Evolutionary conservation across 2,329 filamentous ascomycete species (phyloP), one percentile per base, ranked within the genome.

Genomic region (Dactylellina cionopaga): DNA sequence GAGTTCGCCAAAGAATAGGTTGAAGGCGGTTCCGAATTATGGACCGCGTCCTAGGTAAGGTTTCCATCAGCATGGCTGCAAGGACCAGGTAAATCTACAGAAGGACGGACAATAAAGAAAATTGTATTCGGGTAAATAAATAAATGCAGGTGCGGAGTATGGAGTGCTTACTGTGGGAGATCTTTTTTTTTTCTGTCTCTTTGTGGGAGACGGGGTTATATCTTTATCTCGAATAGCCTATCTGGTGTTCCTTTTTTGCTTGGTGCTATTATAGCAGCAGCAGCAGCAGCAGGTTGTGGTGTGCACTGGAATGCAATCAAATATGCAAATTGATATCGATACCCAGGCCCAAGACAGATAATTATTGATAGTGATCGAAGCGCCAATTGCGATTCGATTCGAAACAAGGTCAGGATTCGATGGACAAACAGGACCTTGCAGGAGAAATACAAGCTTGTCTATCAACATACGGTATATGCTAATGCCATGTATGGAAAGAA

Each of bases 1-100:
- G 59, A 72, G 54, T 72, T 72, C 68, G 68, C 68, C 59, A 65
- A 55, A 59, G 52, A 37, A 46, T 54, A 51, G 56, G 52, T 27
- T 33, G 25, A 65, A 54, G 39, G 37, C 56, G 37, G 68, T 60
- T 65, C 68, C 68, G 54, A 72, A 65, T 58, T 55, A 37, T 54
- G 68, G 54, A 49, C 44, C 46, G 68, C 52, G 60, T 55, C 68
- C 68, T 72, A 59, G 52, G n/a, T n/a, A n/a, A n/a, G 29, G 52
- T 49, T 54, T 49, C 59, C 37, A 59, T 72, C 60, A 72, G 68
- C 68, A 72, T 72, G 52, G 59, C 54, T 60, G 56, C 58, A 52
- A 47, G 17, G 44, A 66, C 43, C 27, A 44, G 35, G 43, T 41
- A 29, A 55, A 17, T 37, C 17, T 15, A 54, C 11, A 11, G 43